These are phyloP conservation scores for Tulasnella calospora DNA, from an alignment of 768 basidiomycete genomes.

Conservation along the genomic window DNA sequence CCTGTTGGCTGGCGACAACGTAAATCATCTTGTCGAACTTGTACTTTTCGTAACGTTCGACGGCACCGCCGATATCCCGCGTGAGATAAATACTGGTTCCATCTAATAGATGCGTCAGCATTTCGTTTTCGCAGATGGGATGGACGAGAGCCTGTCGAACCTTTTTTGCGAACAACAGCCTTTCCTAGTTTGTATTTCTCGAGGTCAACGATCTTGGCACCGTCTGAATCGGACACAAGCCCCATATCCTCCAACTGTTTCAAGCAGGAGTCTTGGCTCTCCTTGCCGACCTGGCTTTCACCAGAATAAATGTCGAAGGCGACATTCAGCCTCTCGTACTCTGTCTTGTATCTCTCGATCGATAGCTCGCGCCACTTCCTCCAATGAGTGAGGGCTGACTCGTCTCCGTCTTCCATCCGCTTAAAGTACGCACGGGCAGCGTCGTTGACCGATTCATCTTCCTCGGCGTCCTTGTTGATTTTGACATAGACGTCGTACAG, in stretches of 20 bases:
- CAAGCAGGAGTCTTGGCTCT: slow-evolving; percentile 69
- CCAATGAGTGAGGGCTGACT: slow-evolving; percentile 80
- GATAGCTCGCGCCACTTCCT: slow-evolving; percentile 87
- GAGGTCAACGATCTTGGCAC: slow-evolving; percentile 81
- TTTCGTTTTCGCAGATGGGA: not conserved
- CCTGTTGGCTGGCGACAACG: slow-evolving; percentile 82
- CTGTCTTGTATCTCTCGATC: slow-evolving; percentile 80
- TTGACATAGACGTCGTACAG: slow-evolving; percentile 92
- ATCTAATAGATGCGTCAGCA: slow-evolving; percentile 45
- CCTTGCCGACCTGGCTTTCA: slow-evolving; percentile 73
- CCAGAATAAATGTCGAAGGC: slow-evolving; percentile 89
- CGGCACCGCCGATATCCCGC: slow-evolving; percentile 90
- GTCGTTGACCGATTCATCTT: slow-evolving; percentile 56
- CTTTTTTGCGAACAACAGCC: slow-evolving; percentile 82
- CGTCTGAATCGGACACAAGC: slow-evolving; percentile 68
- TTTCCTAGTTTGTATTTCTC: slow-evolving; percentile 89
- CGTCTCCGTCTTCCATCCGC: slow-evolving; percentile 89
- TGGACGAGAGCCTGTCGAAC: slow-evolving; percentile 35
- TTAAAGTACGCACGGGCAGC: slow-evolving; percentile 86
- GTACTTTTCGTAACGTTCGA: slow-evolving; percentile 88
- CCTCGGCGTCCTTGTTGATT: slow-evolving; percentile 79
- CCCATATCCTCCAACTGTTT: slow-evolving; percentile 62
- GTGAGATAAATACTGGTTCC: slow-evolving; percentile 92
- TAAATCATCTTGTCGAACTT: slow-evolving; percentile 91
- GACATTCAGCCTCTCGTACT: slow-evolving; percentile 86